These are phyloP conservation scores for Haberlea rhodopensis DNA, from an alignment of 257 asterid genomes.

Conservation along the genomic window DNA sequence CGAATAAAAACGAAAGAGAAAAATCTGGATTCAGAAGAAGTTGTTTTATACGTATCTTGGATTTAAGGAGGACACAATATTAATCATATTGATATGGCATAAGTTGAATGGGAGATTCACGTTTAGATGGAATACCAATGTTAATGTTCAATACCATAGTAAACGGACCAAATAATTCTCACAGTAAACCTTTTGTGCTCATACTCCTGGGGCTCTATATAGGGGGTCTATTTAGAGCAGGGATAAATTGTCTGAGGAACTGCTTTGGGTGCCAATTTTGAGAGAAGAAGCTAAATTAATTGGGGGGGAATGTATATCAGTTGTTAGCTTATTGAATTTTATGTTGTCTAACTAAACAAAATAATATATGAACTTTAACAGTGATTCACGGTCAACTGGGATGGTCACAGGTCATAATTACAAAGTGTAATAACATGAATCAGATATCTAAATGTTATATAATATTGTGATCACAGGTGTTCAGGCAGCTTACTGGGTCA, in stretches of 20 bases:
- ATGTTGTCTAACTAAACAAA: too few species aligned
- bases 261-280: neutral
- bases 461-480: slow-evolving; percentile 54
- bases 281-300: neutral
- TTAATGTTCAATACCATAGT: too few species aligned
- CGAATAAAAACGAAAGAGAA: neutral
- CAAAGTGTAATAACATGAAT: slow-evolving; percentile 7
- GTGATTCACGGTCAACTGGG: neutral
- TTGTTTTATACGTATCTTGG: too few species aligned
- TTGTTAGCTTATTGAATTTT: too few species aligned
- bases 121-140: too few species aligned
- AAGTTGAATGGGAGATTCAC: too few species aligned
- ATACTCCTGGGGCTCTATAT: neutral
- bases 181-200: neutral
- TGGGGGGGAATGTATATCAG: neutral
- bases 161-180: neutral
- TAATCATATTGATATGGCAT: too few species aligned
- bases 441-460: slow-evolving; percentile 18
- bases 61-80: too few species aligned
- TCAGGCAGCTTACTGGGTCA: slow-evolving; percentile 96
- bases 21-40: neutral
- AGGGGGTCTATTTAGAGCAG: too few species aligned
- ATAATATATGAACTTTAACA: neutral
- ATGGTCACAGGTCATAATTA: neutral
- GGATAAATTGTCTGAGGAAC: neutral